Evolutionary conservation across 2,329 filamentous ascomycete species (phyloP).

Genomic region (Curvularia lunata): DNA sequence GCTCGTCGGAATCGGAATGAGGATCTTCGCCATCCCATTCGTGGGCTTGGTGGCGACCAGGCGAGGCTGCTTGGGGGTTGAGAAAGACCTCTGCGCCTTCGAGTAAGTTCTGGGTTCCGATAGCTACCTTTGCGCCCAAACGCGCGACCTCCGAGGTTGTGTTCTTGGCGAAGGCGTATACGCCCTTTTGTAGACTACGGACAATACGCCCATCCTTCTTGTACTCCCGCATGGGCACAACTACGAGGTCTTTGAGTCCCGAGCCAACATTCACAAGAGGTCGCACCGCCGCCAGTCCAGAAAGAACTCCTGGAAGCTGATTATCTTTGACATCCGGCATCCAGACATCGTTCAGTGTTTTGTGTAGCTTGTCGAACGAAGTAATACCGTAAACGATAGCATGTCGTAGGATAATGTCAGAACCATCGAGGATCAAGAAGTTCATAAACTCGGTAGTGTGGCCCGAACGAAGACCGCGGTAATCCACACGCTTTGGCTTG

Average conservation of each 20-base stretch:
- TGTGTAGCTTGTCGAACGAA: slow-evolving; percentile 87
- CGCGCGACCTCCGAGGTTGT: slow-evolving; percentile 95
- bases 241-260: slow-evolving; percentile 83
- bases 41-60: slow-evolving; percentile 29
- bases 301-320: slow-evolving; percentile 86
- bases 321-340: slow-evolving; percentile 89
- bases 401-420: slow-evolving; percentile 83
- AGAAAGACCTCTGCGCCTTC: slow-evolving; percentile 87
- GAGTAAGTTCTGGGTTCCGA: slow-evolving; percentile 92
- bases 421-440: slow-evolving; percentile 88
- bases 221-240: slow-evolving; percentile 91
- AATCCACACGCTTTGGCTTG: slow-evolving; percentile 98
- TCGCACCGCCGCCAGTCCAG: slow-evolving; percentile 87
- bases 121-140: slow-evolving; percentile 89
- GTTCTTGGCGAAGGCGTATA: slow-evolving; percentile 85
- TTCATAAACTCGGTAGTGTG: slow-evolving; percentile 99
- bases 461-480: slow-evolving; percentile 87
- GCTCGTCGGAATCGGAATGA: slow-evolving; percentile 70
- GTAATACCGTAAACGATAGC: slow-evolving; percentile 91
- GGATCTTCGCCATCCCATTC: slow-evolving; percentile 63
- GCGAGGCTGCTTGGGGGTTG: slow-evolving; percentile 43
- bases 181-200: slow-evolving; percentile 89
- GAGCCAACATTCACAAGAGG: slow-evolving; percentile 90
- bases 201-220: slow-evolving; percentile 91
- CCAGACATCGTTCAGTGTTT: slow-evolving; percentile 95